Evolutionary conservation across 768 basidiomycete species (phyloP), one percentile per base, ranked within the genome.

Genomic region (Cantharellus cinnabarinus): DNA sequence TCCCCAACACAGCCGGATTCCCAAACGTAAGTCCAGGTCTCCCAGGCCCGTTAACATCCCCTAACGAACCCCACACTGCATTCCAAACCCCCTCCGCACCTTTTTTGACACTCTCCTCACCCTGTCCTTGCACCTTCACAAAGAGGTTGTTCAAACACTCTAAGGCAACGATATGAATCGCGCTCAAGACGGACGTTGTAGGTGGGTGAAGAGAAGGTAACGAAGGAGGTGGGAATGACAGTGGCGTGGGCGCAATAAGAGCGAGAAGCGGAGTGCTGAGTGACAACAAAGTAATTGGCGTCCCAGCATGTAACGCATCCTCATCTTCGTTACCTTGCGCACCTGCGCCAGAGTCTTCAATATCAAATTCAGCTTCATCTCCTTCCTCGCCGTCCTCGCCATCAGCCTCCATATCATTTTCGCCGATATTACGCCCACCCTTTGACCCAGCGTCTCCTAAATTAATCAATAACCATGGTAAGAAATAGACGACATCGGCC

Each of bases 91-190:
- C 70, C 15, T 66, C 37, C 41, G 56, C 56, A 37, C 52, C 52
- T 10, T 54, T 54, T 37, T 14, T 7, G 7, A 54, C 52, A 58
- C n/a, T 61, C 48, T 5, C 34, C 56, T n/a, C 50, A 7, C 38
- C 54, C 15, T 57, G 39, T 14, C 42, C 41, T 39, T 93, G 73
- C 7, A 54, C 35, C 35, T 37, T 37, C 10, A 54, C 35, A 65
- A 94, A 83, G 42, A 91, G 74, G 66, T 97, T 95, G 66, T 87
- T 90, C 53, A 97, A 74, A 66, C 90, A 90, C 67, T 94, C 89
- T 37, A 93, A 74, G 5, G 89, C 86, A 63, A 82, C 76, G 59
- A 89, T 74, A 66, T 95, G 91, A 56, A 94, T 80, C 4, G 84
- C 79, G 62, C 85, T 78, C 51, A 97, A 77, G 5, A 75, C 84